phyloP scores from a whole-genome alignment of 2,329 filamentous ascomycete genomes.

The Endothia cerciana region DNA sequence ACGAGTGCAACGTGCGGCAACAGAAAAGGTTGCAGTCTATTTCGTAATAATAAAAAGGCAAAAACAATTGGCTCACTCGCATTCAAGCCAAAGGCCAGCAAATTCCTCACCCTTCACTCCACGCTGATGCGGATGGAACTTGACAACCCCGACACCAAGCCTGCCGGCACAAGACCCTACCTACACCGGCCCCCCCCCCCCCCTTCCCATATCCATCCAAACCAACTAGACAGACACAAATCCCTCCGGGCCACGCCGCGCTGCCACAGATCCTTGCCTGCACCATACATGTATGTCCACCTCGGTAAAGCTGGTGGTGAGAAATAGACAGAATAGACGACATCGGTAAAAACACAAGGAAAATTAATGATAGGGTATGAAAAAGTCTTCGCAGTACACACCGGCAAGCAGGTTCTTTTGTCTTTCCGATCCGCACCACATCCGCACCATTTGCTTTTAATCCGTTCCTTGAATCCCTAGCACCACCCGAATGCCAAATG shows the following conservation, averaged over 20 bases:
- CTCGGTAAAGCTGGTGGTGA: neutral
- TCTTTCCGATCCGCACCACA: constrained; percentile 26
- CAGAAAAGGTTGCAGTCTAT: no score
- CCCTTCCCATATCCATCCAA: neutral
- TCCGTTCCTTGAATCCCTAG: constrained; percentile 25
- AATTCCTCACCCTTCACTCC: constrained; percentile 1
- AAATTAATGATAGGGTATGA: constrained; percentile 28
- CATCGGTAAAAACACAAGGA: constrained; percentile 18
- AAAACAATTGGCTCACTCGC: neutral
- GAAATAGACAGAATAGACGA: constrained; percentile 18
- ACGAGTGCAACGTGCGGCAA: no score
- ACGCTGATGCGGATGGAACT: constrained; percentile 12
- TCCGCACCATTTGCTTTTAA: constrained; percentile 24
- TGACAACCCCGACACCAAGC: constrained; percentile 6
- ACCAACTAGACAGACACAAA: constrained; percentile 2
- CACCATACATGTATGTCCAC: constrained; percentile 3
- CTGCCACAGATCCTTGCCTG: neutral
- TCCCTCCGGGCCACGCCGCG: neutral
- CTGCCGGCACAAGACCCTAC: neutral
- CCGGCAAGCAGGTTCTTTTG: constrained; percentile 25
- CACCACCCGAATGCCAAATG: constrained; percentile 26
- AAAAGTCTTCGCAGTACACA: constrained; percentile 26
- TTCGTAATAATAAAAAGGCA: neutral
- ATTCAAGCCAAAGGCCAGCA: neutral
- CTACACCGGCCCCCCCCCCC: neutral